Conservation (phyloP, 2,329 filamentous ascomycete species). For the Xylaria sp. region DNA sequence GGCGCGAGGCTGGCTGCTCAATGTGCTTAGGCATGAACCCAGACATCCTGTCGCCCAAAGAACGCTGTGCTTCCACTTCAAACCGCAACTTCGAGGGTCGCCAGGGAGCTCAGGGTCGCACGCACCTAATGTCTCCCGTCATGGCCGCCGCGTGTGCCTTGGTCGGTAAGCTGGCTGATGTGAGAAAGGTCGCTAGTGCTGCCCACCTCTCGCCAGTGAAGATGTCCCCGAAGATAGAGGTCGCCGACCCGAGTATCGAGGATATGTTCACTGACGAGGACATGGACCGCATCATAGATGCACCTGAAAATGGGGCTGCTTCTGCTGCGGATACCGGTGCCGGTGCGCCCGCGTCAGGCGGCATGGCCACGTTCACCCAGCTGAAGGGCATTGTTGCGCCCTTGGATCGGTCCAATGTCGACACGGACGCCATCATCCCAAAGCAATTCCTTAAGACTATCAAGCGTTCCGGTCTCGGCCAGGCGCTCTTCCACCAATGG, state of each 20-base stretch:
- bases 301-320: conserved; percentile 66
- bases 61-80: conserved; percentile 92
- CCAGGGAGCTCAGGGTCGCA: conserved; percentile 88
- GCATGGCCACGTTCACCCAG: conserved; percentile 81
- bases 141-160: conserved; percentile 94
- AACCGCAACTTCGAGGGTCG: conserved; percentile 98
- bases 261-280: conserved; percentile 58
- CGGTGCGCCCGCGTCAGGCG: conserved; percentile 45
- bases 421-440: conserved; percentile 99
- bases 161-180: conserved; percentile 87
- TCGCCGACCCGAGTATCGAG: conserved; percentile 56
- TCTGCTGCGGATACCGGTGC: conserved; percentile 49
- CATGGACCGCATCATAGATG: conserved; percentile 64
- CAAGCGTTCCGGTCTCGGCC: conserved; percentile 91
- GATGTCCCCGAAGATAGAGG: conserved; percentile 63
- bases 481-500: conserved; percentile 68
- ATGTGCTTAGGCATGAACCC: conserved; percentile 99
- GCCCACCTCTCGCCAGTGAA: not conserved
- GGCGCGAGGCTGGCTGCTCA: conserved; percentile 96
- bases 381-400: conserved; percentile 88
- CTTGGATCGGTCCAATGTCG: conserved; percentile 85
- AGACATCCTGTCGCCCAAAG: conserved; percentile 88
- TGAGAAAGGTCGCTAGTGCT: conserved; percentile 40
- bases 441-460: conserved; percentile 99
- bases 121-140: conserved; percentile 94